Conservation (phyloP, 2,329 filamentous ascomycete species). For the Diaporthe sp. region DNA sequence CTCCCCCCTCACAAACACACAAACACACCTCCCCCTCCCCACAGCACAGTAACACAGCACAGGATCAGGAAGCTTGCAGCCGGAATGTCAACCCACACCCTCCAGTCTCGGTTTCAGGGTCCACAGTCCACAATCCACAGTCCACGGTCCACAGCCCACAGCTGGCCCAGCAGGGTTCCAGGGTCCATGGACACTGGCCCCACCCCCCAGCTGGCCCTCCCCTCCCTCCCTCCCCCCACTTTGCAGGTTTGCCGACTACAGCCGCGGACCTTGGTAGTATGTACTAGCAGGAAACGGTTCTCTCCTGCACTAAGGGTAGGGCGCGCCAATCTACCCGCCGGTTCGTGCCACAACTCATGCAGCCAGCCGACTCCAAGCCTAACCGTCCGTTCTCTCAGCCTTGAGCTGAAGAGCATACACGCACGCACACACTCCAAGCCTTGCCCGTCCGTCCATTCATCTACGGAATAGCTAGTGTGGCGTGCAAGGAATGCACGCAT, state of each 20-base stretch:
- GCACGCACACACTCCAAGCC: background rate
- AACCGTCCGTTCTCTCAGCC: constrained; percentile 9
- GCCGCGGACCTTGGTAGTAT: constrained; percentile 20
- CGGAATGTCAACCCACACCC: constrained; percentile 14
- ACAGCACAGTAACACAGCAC: background rate
- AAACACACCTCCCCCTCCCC: background rate
- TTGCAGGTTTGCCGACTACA: constrained; percentile 25
- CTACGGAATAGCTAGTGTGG: background rate
- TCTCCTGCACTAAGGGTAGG: background rate
- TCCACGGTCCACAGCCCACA: constrained; percentile 5
- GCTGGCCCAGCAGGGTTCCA: constrained; percentile 16
- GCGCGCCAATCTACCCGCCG: constrained; percentile 16
- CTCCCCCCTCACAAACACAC: background rate
- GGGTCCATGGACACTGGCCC: background rate
- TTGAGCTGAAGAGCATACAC: background rate
- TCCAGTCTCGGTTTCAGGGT: constrained; percentile 23
- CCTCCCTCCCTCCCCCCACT: background rate
- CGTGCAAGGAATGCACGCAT: background rate
- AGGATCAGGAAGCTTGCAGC: constrained; percentile 24
- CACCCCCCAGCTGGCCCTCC: background rate
- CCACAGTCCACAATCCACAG: constrained; percentile 18
- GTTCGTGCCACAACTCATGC: constrained; percentile 22
- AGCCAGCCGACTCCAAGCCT: background rate
- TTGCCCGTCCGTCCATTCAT: background rate
- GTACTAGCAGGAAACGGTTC: background rate